A percentile compares a stretch with the other conserved stretches of the same genome.
These are phyloP conservation scores for Talaromyces sp. DNA, from an alignment of 2,329 filamentous ascomycete species.

Conservation along the genomic window DNA sequence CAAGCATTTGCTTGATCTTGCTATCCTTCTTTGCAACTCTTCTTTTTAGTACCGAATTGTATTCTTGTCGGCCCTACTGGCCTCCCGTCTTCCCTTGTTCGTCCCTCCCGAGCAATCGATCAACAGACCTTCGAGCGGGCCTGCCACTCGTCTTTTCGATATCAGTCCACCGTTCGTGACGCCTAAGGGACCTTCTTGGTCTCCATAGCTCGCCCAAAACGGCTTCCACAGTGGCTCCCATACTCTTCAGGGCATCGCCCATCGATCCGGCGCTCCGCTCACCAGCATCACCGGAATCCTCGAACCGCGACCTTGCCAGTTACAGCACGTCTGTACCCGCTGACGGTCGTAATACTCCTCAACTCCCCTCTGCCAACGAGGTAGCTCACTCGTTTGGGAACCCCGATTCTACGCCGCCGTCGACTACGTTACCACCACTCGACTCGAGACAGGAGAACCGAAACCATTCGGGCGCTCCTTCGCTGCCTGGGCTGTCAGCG, in stretches of 20 bases:
- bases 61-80: neutral
- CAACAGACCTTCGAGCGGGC: neutral
- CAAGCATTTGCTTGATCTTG: neutral
- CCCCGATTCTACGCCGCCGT: conserved; percentile 48
- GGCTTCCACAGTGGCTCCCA: conserved; percentile 56
- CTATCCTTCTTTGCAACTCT: neutral
- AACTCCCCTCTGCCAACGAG: conserved; percentile 40
- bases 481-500: conserved; percentile 55
- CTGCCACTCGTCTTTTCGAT: neutral
- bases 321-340: conserved; percentile 39
- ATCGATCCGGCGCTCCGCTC: conserved; percentile 46
- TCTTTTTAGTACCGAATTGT: neutral
- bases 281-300: conserved; percentile 42
- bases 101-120: neutral
- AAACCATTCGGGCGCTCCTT: conserved; percentile 33
- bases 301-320: conserved; percentile 29
- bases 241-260: conserved; percentile 56
- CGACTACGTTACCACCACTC: conserved; percentile 31
- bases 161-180: conserved; percentile 5
- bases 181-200: conserved; percentile 27
- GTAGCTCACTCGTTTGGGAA: conserved; percentile 51
- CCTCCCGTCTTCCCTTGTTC: neutral
- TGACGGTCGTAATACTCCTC: conserved; percentile 44
- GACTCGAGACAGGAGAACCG: conserved; percentile 25
- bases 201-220: conserved; percentile 37